Evolutionary conservation across 2,329 filamentous ascomycete genomes (phyloP), one percentile per base, ranked within the genome.

Genomic region (Diplodia mutila): DNA sequence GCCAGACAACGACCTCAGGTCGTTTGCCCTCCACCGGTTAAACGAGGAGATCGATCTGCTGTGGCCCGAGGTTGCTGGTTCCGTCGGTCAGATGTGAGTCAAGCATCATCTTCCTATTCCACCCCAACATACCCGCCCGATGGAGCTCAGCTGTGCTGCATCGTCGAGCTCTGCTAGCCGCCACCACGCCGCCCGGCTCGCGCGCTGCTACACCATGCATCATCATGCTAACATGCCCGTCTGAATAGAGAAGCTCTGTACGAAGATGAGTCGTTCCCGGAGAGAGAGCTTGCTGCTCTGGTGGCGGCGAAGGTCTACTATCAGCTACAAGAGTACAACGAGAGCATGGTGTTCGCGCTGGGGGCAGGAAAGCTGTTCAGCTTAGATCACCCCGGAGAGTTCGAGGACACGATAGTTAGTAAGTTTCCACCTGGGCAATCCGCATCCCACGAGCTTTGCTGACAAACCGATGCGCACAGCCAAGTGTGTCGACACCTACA

Each of bases 241-340:
- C 69, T 71, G 53, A 69, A 69, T 77, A 98, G 94, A 83, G 95
- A 99, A 87, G 92, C 93, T 66, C 88, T 99, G 61, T 99, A 97
- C 81, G 95, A 99, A 86, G 94, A 99, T 82, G 93, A 97, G 75
- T 87, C 88, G 69, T 99, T 99, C 76, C 91, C 94, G 59, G 91
- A 99, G 80, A 92, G 94, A 76, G 92, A 95, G 79, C 90, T 99
- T 67, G 95, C 95, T 66, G 95, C 95, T 65, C 86, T 99, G 61
- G 93, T 99, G 66, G 91, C 97, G 52, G 91, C 95, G 73, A 99
- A 99, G 86, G 93, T 98, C 73, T 99, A 98, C 84, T 99, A 98
- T 78, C 95, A 99, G 78, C 89, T 99, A 65, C 93, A 97, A 82
- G 95, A 95, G 79, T 99, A 99, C 84, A 95, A 97, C 78, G 95